phyloP scores from a whole-genome alignment of 1,284 basidiomycete species.

The Rugosomyces carneus region DNA sequence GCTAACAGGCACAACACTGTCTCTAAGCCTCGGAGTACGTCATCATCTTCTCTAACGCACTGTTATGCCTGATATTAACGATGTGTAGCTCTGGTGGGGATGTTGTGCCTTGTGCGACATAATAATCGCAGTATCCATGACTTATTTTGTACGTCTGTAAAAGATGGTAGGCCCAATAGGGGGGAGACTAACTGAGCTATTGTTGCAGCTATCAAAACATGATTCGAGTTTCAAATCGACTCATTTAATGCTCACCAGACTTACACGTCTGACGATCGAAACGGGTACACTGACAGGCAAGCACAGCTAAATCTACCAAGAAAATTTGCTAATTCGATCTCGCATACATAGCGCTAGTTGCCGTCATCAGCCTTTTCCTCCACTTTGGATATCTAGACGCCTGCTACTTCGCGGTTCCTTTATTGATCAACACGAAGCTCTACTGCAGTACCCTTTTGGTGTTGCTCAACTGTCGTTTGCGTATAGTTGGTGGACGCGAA shows the following conservation, averaged over 20 bases:
- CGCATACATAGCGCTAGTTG: conserved; percentile 21
- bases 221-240: conserved; percentile 19
- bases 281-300: conserved; percentile 20
- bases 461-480: conserved; percentile 24
- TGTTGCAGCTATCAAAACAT: conserved; percentile 19
- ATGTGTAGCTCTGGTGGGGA: conserved; percentile 19
- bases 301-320: background rate
- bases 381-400: conserved; percentile 21
- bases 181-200: no score
- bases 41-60: background rate
- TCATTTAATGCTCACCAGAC: conserved; percentile 14
- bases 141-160: conserved; percentile 18
- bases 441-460: conserved; percentile 27
- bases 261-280: conserved; percentile 20
- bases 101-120: conserved; percentile 20
- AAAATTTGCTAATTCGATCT: background rate
- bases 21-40: conserved; percentile 20
- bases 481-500: conserved; percentile 17
- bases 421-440: conserved; percentile 24
- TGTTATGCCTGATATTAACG: conserved; percentile 1
- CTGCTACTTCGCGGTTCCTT: conserved; percentile 22
- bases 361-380: conserved; percentile 20
- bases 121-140: conserved; percentile 19
- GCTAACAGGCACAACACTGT: conserved; percentile 13
- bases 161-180: no score